Evolutionary conservation across 805 yeast genomes (phyloP).

Genomic region (Metschnikowia kunwiensis): DNA sequence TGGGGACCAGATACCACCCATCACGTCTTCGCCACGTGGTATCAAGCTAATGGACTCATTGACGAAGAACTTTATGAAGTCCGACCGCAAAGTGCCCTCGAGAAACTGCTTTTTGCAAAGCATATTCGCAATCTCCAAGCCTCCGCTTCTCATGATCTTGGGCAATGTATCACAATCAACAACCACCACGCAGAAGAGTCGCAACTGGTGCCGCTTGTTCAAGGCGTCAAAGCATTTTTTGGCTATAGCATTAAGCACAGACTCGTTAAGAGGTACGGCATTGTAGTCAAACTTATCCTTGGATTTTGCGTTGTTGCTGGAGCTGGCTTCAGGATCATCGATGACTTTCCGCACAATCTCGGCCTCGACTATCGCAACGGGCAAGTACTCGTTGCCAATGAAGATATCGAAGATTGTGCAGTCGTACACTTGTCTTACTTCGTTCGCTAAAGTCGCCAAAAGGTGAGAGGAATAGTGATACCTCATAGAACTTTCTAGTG

Average conservation of each 20-base stretch:
- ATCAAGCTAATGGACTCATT: conserved; percentile 59
- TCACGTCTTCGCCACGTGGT: conserved; percentile 70
- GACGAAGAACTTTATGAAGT: conserved; percentile 76
- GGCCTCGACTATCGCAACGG: conserved; percentile 84
- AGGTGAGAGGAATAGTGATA: conserved; percentile 88
- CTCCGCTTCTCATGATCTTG: conserved; percentile 77
- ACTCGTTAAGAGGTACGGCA: conserved; percentile 43
- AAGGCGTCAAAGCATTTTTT: conserved; percentile 43
- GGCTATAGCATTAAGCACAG: conserved; percentile 41
- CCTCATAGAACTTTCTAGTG: conserved; percentile 41
- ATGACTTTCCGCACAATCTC: conserved; percentile 38
- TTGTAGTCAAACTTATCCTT: conserved; percentile 24
- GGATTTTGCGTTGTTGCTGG: conserved; percentile 13
- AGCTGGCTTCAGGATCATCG: conserved; percentile 28
- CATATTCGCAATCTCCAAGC: conserved; percentile 90
- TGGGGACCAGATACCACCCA: conserved; percentile 83
- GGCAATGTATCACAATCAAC: conserved; percentile 82
- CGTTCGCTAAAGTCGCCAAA: conserved; percentile 77
- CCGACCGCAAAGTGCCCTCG: conserved; percentile 76
- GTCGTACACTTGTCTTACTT: conserved; percentile 78
- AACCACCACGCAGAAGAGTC: conserved; percentile 77
- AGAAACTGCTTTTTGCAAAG: conserved; percentile 72
- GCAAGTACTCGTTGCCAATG: conserved; percentile 74
- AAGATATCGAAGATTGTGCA: conserved; percentile 87
- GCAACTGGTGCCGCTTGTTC: conserved; percentile 57